Conservation (phyloP, 352 stramenopile species). For the Phytopythium mirpurense region DNA sequence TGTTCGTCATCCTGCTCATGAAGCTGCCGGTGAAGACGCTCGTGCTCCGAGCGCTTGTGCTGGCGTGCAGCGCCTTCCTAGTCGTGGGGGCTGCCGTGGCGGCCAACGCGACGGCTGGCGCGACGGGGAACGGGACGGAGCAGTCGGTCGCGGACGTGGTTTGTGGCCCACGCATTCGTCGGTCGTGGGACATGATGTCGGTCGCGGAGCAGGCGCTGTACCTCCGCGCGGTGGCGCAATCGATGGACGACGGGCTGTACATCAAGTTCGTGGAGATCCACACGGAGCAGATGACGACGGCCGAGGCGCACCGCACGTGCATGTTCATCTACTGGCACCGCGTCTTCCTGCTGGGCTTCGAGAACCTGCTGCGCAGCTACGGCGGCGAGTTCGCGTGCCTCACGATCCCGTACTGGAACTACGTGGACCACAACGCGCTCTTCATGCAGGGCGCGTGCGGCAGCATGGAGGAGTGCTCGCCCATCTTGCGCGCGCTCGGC, state of each 20-base stretch:
- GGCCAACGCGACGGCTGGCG: not conserved
- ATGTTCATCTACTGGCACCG: slow-evolving; percentile 90
- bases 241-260: slow-evolving; percentile 82
- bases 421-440: slow-evolving; percentile 72
- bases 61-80: not conserved
- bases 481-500: slow-evolving; percentile 64
- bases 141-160: not conserved
- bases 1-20: not conserved
- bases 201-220: slow-evolving; percentile 68
- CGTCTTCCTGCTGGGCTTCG: slow-evolving; percentile 69
- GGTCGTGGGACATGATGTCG: slow-evolving; percentile 64
- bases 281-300: slow-evolving; percentile 76
- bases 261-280: slow-evolving; percentile 88
- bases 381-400: slow-evolving; percentile 80
- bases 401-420: slow-evolving; percentile 87
- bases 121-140: not conserved
- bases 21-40: not conserved
- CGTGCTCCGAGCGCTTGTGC: not conserved
- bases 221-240: slow-evolving; percentile 54
- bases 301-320: slow-evolving; percentile 79
- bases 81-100: not conserved
- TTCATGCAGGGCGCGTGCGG: slow-evolving; percentile 54
- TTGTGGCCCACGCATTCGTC: slow-evolving; percentile 71
- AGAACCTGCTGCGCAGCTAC: slow-evolving; percentile 82
- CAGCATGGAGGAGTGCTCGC: slow-evolving; percentile 72